Base-by-base conservation (phyloP, 2,329 filamentous ascomycete species). In the Trichoderma koningiopsis region DNA sequence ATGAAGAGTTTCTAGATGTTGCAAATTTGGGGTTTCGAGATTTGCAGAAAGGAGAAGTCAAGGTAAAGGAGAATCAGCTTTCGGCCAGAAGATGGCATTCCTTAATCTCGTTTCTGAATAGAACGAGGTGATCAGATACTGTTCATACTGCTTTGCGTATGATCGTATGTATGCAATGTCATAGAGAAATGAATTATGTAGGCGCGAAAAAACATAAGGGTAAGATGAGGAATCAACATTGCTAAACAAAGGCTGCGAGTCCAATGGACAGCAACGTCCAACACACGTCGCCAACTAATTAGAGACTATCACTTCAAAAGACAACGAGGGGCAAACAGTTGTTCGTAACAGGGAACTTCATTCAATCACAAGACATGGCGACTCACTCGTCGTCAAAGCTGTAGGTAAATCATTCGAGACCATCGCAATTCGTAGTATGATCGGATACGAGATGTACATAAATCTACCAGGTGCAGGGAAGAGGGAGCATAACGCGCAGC, bases 261-360 rank as follows among this genome's bases (percentile, higher is more conserved):
- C 2, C 33, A 47, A 24, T 57, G 53, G 52, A 37, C 57, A 47
- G 43, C 57, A 65, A 65, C 27, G 37, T 22, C 19, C 62, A 57
- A 57, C 52, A 7, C 19, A 22, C 52, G 11, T 16, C 52, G 33
- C 31, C 8, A 29, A 49, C 62, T 49, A 35, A 57, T 57, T 33
- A 65, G 35, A 65, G 62, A 27, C 62, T 57, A 53, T 65, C 62
- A 65, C 10, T 33, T 24, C 35, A 4, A 56, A 47, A 47, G 14
- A 22, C 7, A 40, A 43, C 19, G 49, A 53, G n/a, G 19, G 13
- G 2, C 5, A 43, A 6, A 22, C 33, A n/a, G 7, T 64, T 31
- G 14, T 14, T 22, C 27, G 27, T 24, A 65, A 33, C 62, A 31
- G 3, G 33, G 19, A 33, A 16, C 31, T 33, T 40, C 19, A 49